phyloP scores from a whole-genome alignment of 805 yeast genomes.

The Yarrowia sp. region DNA sequence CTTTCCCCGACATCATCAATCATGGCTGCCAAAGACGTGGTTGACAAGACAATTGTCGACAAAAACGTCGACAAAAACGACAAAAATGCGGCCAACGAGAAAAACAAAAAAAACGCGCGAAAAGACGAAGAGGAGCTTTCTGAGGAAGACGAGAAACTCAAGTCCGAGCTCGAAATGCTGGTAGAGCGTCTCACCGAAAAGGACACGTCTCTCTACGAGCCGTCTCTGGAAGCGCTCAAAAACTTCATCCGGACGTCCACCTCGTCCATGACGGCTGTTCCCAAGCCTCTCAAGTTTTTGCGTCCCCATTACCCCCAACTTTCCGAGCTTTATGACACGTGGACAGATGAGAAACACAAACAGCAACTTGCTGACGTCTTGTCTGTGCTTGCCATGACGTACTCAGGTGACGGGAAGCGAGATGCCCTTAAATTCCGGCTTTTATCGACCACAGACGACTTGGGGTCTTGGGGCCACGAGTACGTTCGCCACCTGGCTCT shows the following conservation, averaged over 20 bases:
- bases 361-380: conserved; percentile 76
- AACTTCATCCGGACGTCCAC: conserved; percentile 84
- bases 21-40: conserved; percentile 11
- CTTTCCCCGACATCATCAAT: conserved; percentile 5
- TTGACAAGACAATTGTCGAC: background rate
- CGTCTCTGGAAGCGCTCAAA: conserved; percentile 68
- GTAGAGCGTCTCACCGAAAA: conserved; percentile 66
- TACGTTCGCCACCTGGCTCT: conserved; percentile 92
- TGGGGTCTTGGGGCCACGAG: conserved; percentile 96
- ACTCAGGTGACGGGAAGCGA: conserved; percentile 72
- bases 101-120: background rate
- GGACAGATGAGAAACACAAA: conserved; percentile 50
- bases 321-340: conserved; percentile 59
- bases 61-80: background rate
- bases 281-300: conserved; percentile 93
- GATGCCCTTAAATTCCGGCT: conserved; percentile 81
- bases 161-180: conserved; percentile 78
- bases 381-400: conserved; percentile 93
- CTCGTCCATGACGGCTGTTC: conserved; percentile 98
- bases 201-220: conserved; percentile 47
- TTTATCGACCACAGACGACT: conserved; percentile 51
- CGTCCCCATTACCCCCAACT: conserved; percentile 80
- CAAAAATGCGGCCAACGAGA: background rate
- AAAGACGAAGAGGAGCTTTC: conserved; percentile 74
- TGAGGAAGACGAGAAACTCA: conserved; percentile 88